Evolutionary conservation across 2,329 filamentous ascomycete species (phyloP), one percentile per base, ranked within the genome.

Genomic region (Alternaria triticimaculans): DNA sequence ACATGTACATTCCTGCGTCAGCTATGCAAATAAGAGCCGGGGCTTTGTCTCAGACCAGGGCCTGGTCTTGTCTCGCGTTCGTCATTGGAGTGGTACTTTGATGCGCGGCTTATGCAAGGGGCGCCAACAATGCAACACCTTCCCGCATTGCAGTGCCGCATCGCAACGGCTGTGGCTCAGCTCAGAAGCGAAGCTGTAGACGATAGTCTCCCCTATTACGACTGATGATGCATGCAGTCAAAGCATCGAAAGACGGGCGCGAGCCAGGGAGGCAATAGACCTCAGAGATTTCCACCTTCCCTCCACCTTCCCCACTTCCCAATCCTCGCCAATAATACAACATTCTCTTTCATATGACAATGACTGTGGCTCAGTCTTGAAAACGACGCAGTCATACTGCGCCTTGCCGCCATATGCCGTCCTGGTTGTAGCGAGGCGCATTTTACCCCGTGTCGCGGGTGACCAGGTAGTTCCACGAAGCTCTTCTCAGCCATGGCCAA

Each of bases 1-100:
- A 80, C 78, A 79, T 77, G 76, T 72, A 65, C 68, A 71, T 69
- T 70, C 66, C 64, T 67, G 58, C 50, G 58, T 65, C 66, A 65
- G 57, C 61, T 63, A 78, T 76, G 37, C 37, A 41, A 41, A 41
- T 18, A 41, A 41, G 37, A 41, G 37, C n/a, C 37, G 37, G 37
- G 37, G 37, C 37, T 41, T 41, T 41, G 37, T 41, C 37, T 41
- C 37, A 41, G 37, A 41, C 15, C 18, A 11, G 37, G n/a, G 37
- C 15, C 9, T 41, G n/a, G 37, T 18, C 37, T 18, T 41, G 37
- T 41, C 37, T 41, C 37, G 37, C 37, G 15, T 11, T 41, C 8
- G 37, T 18, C 33, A 41, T 41, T 41, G 37, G 37, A n/a, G 33
- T 37, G 33, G 33, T 37, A 41, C 37, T 41, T 41, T 41, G n/a